Evolutionary conservation across 257 asterid species (phyloP), one percentile per base, ranked within the genome.

Genomic region (Eucommia ulmoides): DNA sequence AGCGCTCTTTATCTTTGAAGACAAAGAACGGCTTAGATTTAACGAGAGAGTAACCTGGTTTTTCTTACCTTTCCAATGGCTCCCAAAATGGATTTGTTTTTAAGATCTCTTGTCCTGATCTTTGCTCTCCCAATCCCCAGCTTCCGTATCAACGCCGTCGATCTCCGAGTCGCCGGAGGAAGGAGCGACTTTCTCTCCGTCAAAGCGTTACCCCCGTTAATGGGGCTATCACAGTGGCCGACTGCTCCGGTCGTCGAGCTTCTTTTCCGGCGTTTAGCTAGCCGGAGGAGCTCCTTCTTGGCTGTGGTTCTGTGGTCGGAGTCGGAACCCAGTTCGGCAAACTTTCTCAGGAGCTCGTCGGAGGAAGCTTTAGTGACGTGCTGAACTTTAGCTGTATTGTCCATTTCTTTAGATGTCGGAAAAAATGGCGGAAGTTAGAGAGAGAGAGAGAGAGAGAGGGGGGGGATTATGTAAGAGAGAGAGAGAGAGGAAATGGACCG

Each of bases 341-440:
- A 88, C 71, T 88, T 88, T 55, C 75, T 67, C 33, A 88, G 83
- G 15, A 88, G 85, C 71, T 81, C 78, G 46, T 83, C 92, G 2
- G 97, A 88, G 3, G 93, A 81, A 33, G 82, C 67, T 69, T 81
- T 88, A 1, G 88, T 70, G 8, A 88, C 85, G 52, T 79, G 88
- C 76, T 83, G 93, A 46, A 83, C 70, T 66, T 25, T 66, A 8
- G 74, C 68, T 5, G 61, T 7, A 25, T 55, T 68, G 56, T 70
- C 86, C 83, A 78, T 66, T 49, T 7, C 60, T 45, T 20, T 6
- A 2, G 19, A 19, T 24, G 0, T 3, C 3, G 41, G 17, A n/a
- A 17, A 3, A 18, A 14, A 16, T 35, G 1, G 42, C 12, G 1
- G 2, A 2, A 33, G 11, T 2, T 33, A 15, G 49, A 33, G 57